Percentiles rank a stretch among this genome's conserved stretches.
Evolutionary conservation across 495 filamentous ascomycete genomes (phyloP).

Genomic region (Penicillium atrosanguineum): DNA sequence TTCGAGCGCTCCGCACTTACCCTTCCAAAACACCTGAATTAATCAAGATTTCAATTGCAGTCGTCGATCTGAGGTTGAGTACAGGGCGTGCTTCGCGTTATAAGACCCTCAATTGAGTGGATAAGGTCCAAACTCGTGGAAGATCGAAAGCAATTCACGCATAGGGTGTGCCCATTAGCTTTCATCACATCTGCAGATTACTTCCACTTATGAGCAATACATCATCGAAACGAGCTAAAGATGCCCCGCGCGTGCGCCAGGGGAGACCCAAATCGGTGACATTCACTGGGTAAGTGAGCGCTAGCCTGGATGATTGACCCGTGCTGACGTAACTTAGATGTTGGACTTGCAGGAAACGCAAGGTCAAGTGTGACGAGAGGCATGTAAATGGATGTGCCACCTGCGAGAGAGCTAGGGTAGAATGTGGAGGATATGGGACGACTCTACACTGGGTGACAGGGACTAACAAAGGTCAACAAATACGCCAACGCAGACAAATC

Average conservation of each 20-base stretch:
- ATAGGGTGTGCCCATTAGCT: no score
- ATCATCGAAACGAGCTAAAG: not conserved
- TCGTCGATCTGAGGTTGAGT: no score
- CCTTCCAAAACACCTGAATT: no score
- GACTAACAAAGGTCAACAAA: not conserved
- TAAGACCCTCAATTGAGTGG: no score
- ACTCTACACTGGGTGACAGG: conserved; percentile 4
- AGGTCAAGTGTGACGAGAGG: conserved; percentile 13
- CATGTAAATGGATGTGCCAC: conserved; percentile 5
- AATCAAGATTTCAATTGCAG: no score
- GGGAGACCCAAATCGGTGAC: conserved; percentile 6
- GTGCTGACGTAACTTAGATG: not conserved
- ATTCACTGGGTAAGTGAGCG: conserved; percentile 11
- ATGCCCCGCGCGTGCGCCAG: not conserved
- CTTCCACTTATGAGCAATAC: not conserved
- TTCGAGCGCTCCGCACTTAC: no score
- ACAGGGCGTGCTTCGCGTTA: no score
- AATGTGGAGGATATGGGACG: conserved; percentile 8
- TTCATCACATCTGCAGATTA: no score
- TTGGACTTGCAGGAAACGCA: conserved; percentile 12
- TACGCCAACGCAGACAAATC: not conserved
- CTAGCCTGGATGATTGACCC: no score
- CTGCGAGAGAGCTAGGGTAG: conserved; percentile 1
- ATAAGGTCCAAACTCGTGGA: no score
- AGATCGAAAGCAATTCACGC: no score